These are phyloP conservation scores for Fistulinella prunicolor DNA, from an alignment of 768 basidiomycete species.

Conservation along the genomic window DNA sequence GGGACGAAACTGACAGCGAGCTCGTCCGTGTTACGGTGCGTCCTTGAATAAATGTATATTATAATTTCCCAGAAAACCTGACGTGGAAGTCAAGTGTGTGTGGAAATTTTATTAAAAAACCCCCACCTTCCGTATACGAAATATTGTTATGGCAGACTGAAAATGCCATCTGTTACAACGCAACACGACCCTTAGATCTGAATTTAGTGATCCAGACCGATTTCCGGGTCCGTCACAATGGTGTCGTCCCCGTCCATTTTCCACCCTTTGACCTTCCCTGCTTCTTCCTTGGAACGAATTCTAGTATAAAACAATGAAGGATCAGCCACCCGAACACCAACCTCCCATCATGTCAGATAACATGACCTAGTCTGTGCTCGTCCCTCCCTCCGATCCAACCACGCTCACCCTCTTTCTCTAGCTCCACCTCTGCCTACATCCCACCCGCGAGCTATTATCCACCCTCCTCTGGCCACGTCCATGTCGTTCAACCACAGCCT, in stretches of 20 bases:
- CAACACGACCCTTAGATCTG: constrained; percentile 74
- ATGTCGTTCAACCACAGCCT: constrained; percentile 48
- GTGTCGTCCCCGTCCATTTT: constrained; percentile 39
- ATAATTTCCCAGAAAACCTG: constrained; percentile 21
- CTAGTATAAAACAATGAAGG: constrained; percentile 53
- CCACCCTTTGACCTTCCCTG: constrained; percentile 35
- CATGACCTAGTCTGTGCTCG: constrained; percentile 51
- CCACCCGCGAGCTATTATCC: constrained; percentile 41
- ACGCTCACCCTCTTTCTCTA: constrained; percentile 24
- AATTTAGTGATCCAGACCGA: constrained; percentile 56
- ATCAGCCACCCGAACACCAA: constrained; percentile 35
- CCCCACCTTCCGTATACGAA: constrained; percentile 42
- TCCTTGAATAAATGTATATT: constrained; percentile 8
- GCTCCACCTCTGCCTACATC: constrained; percentile 40
- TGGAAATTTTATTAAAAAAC: constrained; percentile 41
- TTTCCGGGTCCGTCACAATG: constrained; percentile 42
- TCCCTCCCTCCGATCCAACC: constrained; percentile 5
- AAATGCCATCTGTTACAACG: constrained; percentile 43
- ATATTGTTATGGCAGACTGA: constrained; percentile 39
- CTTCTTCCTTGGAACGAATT: constrained; percentile 24
- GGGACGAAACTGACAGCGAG: background rate
- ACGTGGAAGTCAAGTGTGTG: constrained; percentile 28
- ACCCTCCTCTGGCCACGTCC: constrained; percentile 35
- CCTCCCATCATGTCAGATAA: constrained; percentile 50
- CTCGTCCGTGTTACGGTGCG: constrained; percentile 1